Base-by-base conservation (phyloP, 352 stramenopile genomes). In the Albugo laibachii region DNA sequence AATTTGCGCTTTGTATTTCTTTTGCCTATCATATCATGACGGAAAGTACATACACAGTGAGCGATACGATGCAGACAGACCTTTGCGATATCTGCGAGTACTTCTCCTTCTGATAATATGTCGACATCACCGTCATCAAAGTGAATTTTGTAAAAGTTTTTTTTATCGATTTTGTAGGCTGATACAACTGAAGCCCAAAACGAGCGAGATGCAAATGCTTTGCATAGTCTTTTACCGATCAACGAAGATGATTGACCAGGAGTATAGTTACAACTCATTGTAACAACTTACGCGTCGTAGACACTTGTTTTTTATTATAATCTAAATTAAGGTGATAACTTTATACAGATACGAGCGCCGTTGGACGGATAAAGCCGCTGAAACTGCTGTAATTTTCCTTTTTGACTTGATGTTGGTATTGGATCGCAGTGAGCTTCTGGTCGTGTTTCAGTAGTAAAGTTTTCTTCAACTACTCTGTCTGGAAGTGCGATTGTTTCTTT, bases 61-160 rank as follows among this genome's bases (percentile, higher is more conserved):
- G 3, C 8, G 8, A 31, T 8, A 31, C 24, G 24, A 31, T 10
- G 24, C 24, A 10, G 24, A 31, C 24, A 3, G 24, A 57, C 60
- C 53, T 59, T 50, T 47, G 68, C 54, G 4, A 69, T 39, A 50
- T 83, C 69, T 38, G 59, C 44, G 8, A 69, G 34, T 18, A 75
- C 63, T 57, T 87, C 75, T 5, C 65, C 61, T 1, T 48, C 57
- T 10, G 64, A 58, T 14, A 84, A 56, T 47, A 87, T 67, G 54
- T 87, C 75, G 21, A 87, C 72, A 49, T 87, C 75, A 35, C 75
- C 75, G 37, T 87, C 75, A 35, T 87, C 75, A 49, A 87, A 87
- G 58, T 63, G 69, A 37, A 87, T 58, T 47, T 87, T 87, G 56
- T 83, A 87, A 44, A 87, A 84, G 0, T 65, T 47, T 10, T 59